These are phyloP conservation scores for Kandelia obovata DNA, from an alignment of 345 rosid genomes.

Conservation along the genomic window DNA sequence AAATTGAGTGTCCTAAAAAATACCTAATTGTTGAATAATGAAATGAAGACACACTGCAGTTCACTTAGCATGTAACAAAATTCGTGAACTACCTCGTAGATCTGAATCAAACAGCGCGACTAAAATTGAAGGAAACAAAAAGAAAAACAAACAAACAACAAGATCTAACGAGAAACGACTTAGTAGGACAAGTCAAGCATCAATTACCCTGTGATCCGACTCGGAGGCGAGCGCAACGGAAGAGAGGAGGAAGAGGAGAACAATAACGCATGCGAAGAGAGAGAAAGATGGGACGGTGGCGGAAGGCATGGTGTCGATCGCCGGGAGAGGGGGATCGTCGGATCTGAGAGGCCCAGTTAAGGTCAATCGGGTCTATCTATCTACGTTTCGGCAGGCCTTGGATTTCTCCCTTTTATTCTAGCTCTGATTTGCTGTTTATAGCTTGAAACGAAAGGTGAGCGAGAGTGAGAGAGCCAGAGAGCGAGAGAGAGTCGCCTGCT, in stretches of 20 bases:
- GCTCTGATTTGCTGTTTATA: not conserved
- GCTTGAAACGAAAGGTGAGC: not conserved
- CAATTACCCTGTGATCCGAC: conserved; percentile 85
- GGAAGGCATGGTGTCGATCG: conserved; percentile 58
- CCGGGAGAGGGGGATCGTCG: conserved; percentile 34
- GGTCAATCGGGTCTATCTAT: not conserved
- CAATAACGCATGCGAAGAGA: conserved; percentile 22
- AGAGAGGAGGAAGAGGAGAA: conserved; percentile 37
- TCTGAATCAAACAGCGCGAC: conserved; percentile 14
- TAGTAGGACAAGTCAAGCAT: not conserved
- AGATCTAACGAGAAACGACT: conserved; percentile 26
- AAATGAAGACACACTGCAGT: not conserved
- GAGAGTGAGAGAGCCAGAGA: no score
- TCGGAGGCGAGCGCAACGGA: conserved; percentile 60
- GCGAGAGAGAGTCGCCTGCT: no score
- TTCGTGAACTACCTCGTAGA: conserved; percentile 18
- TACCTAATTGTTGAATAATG: not conserved
- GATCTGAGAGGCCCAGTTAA: conserved; percentile 12
- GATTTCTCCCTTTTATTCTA: not conserved
- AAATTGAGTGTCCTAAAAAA: not conserved
- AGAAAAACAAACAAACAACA: not conserved
- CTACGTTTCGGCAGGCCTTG: not conserved
- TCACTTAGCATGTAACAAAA: not conserved
- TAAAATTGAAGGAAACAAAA: not conserved
- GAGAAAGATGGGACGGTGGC: conserved; percentile 33